Evolutionary conservation across 2,329 filamentous ascomycete species (phyloP), one percentile per base, ranked within the genome.

Genomic region (Coleophoma crateriformis): DNA sequence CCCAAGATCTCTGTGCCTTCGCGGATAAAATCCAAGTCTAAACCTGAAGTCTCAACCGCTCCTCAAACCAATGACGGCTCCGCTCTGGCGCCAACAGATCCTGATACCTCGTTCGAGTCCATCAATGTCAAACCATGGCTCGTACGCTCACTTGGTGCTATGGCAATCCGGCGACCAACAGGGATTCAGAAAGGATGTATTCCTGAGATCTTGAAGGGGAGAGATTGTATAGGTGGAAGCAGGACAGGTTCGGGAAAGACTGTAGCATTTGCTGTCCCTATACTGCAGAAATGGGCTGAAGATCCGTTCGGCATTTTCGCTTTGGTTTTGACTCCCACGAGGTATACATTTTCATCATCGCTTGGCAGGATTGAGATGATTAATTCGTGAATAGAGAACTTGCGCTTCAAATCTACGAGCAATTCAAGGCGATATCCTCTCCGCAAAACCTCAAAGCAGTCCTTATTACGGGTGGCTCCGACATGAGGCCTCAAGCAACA

Each of bases 241-340:
- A 80, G 90, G 54, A 99, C 94, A 0, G 94, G 94, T 74, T 96
- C 92, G 12, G 94, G 94, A 70, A 99, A 99, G 73, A 99, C 94
- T 3, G 85, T 97, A 40, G 91, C 94, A 1, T 99, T 99, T 68
- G 88, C 92, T 1, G 90, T 91, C 10, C 94, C 94, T 0, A 95
- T 99, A 52, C 73, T 99, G 55, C 92, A 97, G 66, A 87, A 86
- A 68, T 97, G 91, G 90, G 84, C 92, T 2, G 81, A 90, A 63
- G 91, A 99, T 71, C 94, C 94, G 1, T 85, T 86, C 51, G 94
- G 90, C 40, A 92, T 97, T 60, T 99, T 89, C 67, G 92, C 83
- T 2, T 73, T 99, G 6, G 81, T 99, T 13, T 71, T 99, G 62
- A 99, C 94, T 8, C 91, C 90, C 17, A 96, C 90, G 7, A 80